Percentiles rank a stretch among this genome's conserved stretches.
phyloP scores from a whole-genome alignment of 345 rosid species.

The Salix exigua region DNA sequence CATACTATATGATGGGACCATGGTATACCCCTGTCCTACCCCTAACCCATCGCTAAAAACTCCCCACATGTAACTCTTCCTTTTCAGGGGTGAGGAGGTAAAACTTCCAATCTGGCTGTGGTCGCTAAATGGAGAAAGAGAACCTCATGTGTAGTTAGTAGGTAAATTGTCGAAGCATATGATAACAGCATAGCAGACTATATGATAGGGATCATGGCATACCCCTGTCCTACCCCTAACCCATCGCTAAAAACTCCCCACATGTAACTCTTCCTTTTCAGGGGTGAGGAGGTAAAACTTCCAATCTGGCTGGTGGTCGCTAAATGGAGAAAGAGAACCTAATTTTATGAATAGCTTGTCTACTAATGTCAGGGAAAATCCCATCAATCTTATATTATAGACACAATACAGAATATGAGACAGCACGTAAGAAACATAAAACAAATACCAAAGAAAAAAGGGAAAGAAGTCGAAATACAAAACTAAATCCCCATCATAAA shows the following conservation, averaged over 20 bases:
- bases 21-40: background rate
- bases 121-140: background rate
- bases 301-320: background rate
- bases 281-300: background rate
- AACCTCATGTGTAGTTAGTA: background rate
- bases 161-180: background rate
- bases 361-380: background rate
- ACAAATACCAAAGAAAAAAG: background rate
- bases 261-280: background rate
- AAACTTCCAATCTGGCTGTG: too few species aligned
- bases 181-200: background rate
- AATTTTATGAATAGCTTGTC: background rate
- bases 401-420: background rate
- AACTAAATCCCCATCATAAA: conserved; percentile 5
- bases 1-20: background rate
- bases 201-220: background rate
- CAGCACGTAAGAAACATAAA: background rate
- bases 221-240: background rate
- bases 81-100: background rate
- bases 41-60: background rate
- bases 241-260: background rate
- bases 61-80: background rate
- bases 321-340: background rate
- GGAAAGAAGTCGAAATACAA: background rate
- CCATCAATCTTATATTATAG: background rate